Evolutionary conservation across 2,329 filamentous ascomycete genomes (phyloP), one percentile per base, ranked within the genome.

Genomic region (Fulvia fulva): DNA sequence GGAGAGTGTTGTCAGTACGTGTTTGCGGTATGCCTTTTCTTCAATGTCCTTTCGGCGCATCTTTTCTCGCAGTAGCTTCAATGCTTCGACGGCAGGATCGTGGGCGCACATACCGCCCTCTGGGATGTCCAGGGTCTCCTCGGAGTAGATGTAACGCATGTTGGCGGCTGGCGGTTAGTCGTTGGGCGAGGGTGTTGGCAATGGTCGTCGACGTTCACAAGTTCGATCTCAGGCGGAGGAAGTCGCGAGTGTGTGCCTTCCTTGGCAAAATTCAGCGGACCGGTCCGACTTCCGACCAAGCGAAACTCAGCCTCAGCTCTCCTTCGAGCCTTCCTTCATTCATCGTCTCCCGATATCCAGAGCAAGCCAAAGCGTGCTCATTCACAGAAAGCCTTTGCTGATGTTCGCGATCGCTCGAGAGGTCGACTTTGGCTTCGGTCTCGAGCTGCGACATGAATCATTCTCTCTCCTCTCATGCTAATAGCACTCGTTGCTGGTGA

Each of bases 111-210:
- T 87, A 96, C 91, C 91, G 84, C 92, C 90, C 80, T 97, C 91
- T 76, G 95, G 94, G 81, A 99, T 91, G 76, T 87, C 86, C 83
- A 99, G 85, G 82, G 86, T 84, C 87, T 99, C 93, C 83, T 93
- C 85, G 77, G 91, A 96, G 87, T 97, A 91, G 84, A 99, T 96
- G 90, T 97, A 97, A 86, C 90, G 95, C 94, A 97, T 97, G 83
- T 90, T 97, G 89, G 82, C 66, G 62, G 53, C 32, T 43, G 44
- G 26, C 25, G 47, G 46, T 50, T 55, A 53, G 53, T 58, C 51
- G 51, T 37, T 58, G 56, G 59, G 55, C 45, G 59, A 23, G 74
- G 23, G 49, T 53, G 26, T 57, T 32, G 49, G 43, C 19, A n/a
- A 23, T 28, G 25, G 47, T 50, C 47, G 25, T 12, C 21, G 37